These are phyloP conservation scores for Osmanthus fragrans DNA, from an alignment of 257 asterid genomes.

Conservation along the genomic window DNA sequence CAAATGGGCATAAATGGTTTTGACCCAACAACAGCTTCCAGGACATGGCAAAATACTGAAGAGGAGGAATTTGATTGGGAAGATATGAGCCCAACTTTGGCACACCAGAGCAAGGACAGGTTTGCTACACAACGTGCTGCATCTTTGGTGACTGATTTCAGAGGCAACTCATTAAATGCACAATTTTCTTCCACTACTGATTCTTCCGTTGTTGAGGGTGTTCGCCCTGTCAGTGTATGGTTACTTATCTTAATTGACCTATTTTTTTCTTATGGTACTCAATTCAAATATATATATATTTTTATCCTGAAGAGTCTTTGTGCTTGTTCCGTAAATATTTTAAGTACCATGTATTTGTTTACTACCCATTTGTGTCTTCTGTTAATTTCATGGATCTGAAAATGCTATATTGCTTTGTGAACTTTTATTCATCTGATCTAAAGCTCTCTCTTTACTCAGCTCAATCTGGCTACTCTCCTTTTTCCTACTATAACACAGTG, in stretches of 20 bases:
- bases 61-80: constrained; percentile 99
- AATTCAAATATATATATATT: neutral
- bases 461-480: neutral
- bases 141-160: constrained; percentile 44
- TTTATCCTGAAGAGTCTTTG: neutral
- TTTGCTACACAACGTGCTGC: constrained; percentile 36
- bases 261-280: neutral
- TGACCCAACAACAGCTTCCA: constrained; percentile 37
- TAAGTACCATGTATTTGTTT: neutral
- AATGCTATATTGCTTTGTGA: constrained; percentile 1
- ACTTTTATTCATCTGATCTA: neutral
- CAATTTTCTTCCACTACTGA: constrained; percentile 35
- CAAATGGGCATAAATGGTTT: constrained; percentile 48
- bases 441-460: neutral
- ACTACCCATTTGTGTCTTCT: neutral
- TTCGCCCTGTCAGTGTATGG: constrained; percentile 31
- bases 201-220: constrained; percentile 37
- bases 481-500: constrained; percentile 3
- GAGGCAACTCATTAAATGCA: constrained; percentile 41
- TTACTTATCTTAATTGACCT: neutral
- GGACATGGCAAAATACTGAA: constrained; percentile 87
- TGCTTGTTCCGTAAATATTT: neutral
- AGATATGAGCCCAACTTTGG: constrained; percentile 67
- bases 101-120: constrained; percentile 48
- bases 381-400: neutral